These are phyloP conservation scores for Moricandia moricandioides DNA, from an alignment of 345 rosid species.

Conservation along the genomic window DNA sequence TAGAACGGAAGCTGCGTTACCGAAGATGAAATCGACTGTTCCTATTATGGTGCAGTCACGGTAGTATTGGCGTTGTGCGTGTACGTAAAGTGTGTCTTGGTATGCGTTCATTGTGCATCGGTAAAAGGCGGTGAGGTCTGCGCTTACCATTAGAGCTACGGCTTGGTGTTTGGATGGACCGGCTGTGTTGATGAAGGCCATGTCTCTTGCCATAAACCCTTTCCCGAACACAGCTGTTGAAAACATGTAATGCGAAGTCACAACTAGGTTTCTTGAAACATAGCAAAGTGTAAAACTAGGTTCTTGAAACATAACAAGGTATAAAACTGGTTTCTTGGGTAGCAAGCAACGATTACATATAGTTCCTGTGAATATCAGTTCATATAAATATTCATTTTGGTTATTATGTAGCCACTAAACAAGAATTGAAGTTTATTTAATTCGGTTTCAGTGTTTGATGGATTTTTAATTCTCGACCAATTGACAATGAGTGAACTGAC, in stretches of 20 bases:
- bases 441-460: neutral
- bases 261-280: neutral
- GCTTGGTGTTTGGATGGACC: conserved; percentile 80
- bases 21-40: conserved; percentile 82
- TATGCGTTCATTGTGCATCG: conserved; percentile 63
- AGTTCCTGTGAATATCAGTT: neutral
- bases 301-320: neutral
- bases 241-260: neutral
- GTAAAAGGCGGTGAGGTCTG: conserved; percentile 63
- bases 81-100: conserved; percentile 77
- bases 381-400: neutral
- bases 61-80: conserved; percentile 79
- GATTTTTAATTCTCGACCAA: no score
- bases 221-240: conserved; percentile 66
- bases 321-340: neutral
- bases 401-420: neutral
- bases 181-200: conserved; percentile 70
- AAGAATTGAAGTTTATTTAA: neutral
- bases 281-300: neutral
- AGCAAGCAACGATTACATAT: neutral
- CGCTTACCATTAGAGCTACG: conserved; percentile 69
- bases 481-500: neutral
- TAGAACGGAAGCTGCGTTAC: conserved; percentile 70
- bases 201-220: conserved; percentile 66
- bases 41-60: conserved; percentile 63